Base-by-base conservation (phyloP, 2,329 filamentous ascomycete species). In the Apiospora sp. region DNA sequence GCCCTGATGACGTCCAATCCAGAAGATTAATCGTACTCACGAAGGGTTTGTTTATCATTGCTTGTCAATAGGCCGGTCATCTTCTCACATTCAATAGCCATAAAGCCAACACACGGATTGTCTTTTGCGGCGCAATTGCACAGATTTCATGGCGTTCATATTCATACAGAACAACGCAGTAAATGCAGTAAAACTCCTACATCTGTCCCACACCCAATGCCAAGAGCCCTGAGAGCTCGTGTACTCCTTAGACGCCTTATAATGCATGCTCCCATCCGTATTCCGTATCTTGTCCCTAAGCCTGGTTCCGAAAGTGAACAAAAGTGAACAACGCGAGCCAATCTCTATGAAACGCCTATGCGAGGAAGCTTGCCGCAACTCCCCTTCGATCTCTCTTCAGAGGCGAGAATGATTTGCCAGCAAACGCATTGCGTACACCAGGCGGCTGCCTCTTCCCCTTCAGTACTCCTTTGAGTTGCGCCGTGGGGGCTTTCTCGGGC, bases 361-460 rank as follows among this genome's bases (percentile, higher is more conserved):
- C 86, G 73, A 91, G 79, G 76, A 92, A 92, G 77, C 90, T 92
- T 71, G 90, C 90, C 73, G 86, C 86, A 4, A 89, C 86, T 44
- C 90, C 90, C 74, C 91, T 89, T 72, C 88, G 87, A 69, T 94
- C 90, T 79, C 89, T 88, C 83, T 95, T 95, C 73, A 95, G 82
- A 10, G 93, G 93, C 24, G 92, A 94, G 80, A 95, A 94, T 4
- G 86, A 78, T 24, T 83, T 85, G 46, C 81, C 83, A 16, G 86
- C 85, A 75, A 92, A 89, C 0, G 83, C 88, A 78, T 82, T 86
- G 61, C 83, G 80, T n/a, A 80, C 80, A 44, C 82, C 81, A 51
- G 78, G 83, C 67, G 87, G 80, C 1, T 81, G 82, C 37, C 82
- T 81, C 75, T 84, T 83, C 30, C 46, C 74, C 30, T 75, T 75